A percentile compares a stretch with the other conserved stretches of the same genome.
Conservation (phyloP, 1,284 basidiomycete species). For the Trichosporon coremiiforme region DNA sequence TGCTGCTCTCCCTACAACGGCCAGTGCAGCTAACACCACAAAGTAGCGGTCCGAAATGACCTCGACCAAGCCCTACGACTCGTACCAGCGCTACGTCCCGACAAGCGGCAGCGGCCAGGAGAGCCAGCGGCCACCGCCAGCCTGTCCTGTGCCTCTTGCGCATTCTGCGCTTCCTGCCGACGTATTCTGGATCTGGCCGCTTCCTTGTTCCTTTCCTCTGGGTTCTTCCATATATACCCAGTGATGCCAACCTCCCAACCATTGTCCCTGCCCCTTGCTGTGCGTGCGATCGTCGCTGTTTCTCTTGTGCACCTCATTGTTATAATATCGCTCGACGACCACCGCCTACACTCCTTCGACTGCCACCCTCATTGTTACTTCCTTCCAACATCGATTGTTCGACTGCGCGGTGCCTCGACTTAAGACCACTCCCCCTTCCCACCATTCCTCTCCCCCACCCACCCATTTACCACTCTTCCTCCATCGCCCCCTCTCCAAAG, state of each 20-base stretch:
- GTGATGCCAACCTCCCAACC: neutral
- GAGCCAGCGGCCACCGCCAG: neutral
- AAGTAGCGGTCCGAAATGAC: slow-evolving; percentile 1
- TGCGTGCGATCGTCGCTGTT: slow-evolving; percentile 3
- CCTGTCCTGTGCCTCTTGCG: neutral
- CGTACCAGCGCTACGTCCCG: neutral
- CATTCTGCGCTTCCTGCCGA: neutral
- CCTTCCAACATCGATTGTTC: neutral
- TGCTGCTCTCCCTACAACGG: neutral
- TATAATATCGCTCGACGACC: neutral
- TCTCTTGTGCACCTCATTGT: neutral
- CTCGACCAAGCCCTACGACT: slow-evolving; percentile 8
- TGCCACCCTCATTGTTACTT: neutral
- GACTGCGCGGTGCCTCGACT: neutral
- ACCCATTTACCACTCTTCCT: no score
- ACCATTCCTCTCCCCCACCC: neutral
- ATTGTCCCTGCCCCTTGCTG: neutral
- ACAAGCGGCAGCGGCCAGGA: slow-evolving; percentile 1
- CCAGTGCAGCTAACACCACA: neutral
- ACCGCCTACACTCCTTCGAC: neutral
- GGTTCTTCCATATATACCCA: neutral
- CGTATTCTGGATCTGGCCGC: neutral
- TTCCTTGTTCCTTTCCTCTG: neutral
- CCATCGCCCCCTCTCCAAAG: neutral
- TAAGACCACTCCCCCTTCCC: neutral